Evolutionary conservation across 352 stramenopile species (phyloP).

Genomic region (Phytopythium boreale): DNA sequence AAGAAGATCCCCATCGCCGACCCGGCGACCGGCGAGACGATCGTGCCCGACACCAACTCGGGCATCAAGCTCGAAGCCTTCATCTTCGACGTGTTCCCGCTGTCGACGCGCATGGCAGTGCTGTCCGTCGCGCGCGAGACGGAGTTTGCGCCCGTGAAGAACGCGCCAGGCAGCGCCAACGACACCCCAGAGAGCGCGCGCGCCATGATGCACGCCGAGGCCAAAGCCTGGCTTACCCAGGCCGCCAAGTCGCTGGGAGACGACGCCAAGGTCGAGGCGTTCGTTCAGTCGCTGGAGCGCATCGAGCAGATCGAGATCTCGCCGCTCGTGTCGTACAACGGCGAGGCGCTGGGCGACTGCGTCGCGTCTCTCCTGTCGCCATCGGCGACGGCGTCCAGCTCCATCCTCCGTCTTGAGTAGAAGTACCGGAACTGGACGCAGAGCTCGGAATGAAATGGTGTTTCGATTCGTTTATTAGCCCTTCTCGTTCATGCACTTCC

Average conservation of each 20-base stretch:
- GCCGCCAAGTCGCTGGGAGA: neutral
- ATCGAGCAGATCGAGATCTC: conserved; percentile 71
- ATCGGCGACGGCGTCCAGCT: conserved; percentile 29
- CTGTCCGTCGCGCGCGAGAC: conserved; percentile 90
- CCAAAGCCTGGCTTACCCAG: conserved; percentile 53
- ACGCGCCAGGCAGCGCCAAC: conserved; percentile 60
- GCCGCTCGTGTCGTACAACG: conserved; percentile 83
- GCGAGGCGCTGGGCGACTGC: conserved; percentile 62
- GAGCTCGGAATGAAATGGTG: conserved; percentile 12
- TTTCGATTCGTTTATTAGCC: neutral
- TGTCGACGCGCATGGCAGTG: conserved; percentile 92
- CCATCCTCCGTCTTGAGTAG: conserved; percentile 1
- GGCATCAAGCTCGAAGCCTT: conserved; percentile 99
- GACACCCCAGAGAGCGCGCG: conserved; percentile 88
- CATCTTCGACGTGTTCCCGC: conserved; percentile 99
- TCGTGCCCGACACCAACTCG: conserved; percentile 85
- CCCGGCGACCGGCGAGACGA: conserved; percentile 57
- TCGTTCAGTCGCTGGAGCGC: conserved; percentile 36
- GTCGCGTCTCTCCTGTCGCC: conserved; percentile 26
- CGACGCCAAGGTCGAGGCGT: conserved; percentile 27
- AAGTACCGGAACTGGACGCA: neutral
- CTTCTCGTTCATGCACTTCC: neutral
- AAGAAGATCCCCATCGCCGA: conserved; percentile 97
- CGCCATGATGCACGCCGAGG: conserved; percentile 65
- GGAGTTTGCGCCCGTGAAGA: conserved; percentile 94